Base-by-base conservation (phyloP, 768 basidiomycete genomes). In the Hysterangium stoloniferum region DNA sequence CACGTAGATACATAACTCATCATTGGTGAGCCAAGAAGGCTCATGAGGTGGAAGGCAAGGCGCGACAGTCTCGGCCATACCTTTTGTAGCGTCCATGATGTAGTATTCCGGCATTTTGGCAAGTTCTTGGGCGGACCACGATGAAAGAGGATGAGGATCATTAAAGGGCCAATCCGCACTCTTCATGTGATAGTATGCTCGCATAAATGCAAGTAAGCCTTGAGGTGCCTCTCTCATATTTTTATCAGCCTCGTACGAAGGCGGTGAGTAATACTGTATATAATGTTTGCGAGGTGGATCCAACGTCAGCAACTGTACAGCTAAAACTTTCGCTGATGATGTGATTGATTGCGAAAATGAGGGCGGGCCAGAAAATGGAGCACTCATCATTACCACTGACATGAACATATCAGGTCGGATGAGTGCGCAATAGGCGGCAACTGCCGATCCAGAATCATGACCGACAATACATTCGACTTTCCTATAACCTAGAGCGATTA, bases 261-360 rank as follows among this genome's bases (percentile, higher is more conserved):
- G 66, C 0, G 73, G 65, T 27, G 70, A 71, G 52, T 69, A 77
- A 59, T 84, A 80, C 35, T 64, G 54, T 37, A 63, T 68, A 57
- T 82, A 83, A 59, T 82, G 77, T 59, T 80, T 82, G 31, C 73
- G 70, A 9, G 80, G 76, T 1, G 77, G 76, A 4, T 63, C 52
- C 46, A 82, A 64, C 1, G 58, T 36, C 1, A 67, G 67, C 17
- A 84, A 64, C 41, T 64, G 4, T 31, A 61, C 54, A 17, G 52
- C 56, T 4, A 56, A 35, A 4, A 48, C 12, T 17, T 48, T 43
- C 24, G 35, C 4, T 5, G 32, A 15, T 31, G 11, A 5, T 34
- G 34, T 2, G 22, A 15, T 5, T 25, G 31, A 19, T 44, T 51
- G 57, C 22, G 50, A 56, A 45, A 67, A 65, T n/a, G 54, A 54